Conservation (phyloP, 306 rosid genomes). For the Prunus mongolica region DNA sequence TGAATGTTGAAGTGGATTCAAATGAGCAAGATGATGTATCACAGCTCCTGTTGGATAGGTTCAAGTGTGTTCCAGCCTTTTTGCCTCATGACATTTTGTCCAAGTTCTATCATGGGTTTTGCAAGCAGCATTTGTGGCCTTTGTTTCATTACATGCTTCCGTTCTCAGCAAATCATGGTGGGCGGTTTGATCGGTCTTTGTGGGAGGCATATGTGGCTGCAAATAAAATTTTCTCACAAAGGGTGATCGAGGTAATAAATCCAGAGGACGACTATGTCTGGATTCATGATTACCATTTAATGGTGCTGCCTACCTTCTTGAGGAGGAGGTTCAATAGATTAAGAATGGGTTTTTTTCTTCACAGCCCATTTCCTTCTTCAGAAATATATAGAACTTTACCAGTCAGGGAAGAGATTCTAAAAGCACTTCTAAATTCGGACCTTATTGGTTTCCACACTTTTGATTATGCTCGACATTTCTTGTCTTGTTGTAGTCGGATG, state of each 20-base stretch:
- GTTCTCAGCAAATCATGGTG: slow-evolving; percentile 52
- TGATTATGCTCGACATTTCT: slow-evolving; percentile 71
- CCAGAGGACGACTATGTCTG: slow-evolving; percentile 69
- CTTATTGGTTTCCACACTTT: slow-evolving; percentile 69
- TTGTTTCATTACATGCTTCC: slow-evolving; percentile 74
- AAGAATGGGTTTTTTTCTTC: slow-evolving; percentile 67
- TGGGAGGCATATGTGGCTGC: slow-evolving; percentile 79
- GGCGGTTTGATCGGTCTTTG: slow-evolving; percentile 56
- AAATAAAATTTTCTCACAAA: slow-evolving; percentile 57
- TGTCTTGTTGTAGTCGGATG: slow-evolving; percentile 72
- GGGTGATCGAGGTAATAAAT: slow-evolving; percentile 64
- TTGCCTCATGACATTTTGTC: slow-evolving; percentile 45
- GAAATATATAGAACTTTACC: slow-evolving; percentile 70
- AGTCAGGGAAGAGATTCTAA: slow-evolving; percentile 62
- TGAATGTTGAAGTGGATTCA: slow-evolving; percentile 46
- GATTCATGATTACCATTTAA: slow-evolving; percentile 71
- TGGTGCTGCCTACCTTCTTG: slow-evolving; percentile 64
- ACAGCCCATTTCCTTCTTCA: slow-evolving; percentile 63
- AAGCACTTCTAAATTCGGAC: slow-evolving; percentile 62
- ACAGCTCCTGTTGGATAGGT: slow-evolving; percentile 52
- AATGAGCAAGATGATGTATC: slow-evolving; percentile 61
- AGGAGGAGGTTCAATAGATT: slow-evolving; percentile 61
- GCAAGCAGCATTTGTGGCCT: slow-evolving; percentile 72
- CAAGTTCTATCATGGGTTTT: slow-evolving; percentile 62
- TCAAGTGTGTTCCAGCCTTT: slow-evolving; percentile 66